phyloP scores from a whole-genome alignment of 106 monocot species.

The Cymbidium sinense region DNA sequence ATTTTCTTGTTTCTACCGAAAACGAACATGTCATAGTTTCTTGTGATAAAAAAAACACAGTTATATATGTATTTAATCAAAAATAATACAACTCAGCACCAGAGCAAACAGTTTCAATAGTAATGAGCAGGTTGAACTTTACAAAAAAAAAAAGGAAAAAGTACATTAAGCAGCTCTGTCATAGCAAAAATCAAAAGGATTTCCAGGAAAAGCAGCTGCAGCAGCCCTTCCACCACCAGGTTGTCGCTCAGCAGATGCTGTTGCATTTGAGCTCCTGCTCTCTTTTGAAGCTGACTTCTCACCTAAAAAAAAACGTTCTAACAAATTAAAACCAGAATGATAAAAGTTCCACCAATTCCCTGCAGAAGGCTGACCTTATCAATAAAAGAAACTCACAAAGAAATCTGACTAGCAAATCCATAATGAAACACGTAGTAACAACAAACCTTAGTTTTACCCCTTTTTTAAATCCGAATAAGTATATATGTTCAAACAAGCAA shows the following conservation, averaged over 20 bases:
- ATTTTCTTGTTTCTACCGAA: not conserved
- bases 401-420: not conserved
- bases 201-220: conserved; percentile 17
- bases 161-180: conserved; percentile 32
- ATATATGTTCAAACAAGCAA: not conserved
- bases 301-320: not conserved
- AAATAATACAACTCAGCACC: not conserved
- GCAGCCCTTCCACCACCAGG: conserved; percentile 1
- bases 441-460: not conserved
- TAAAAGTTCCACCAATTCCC: not conserved
- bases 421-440: not conserved
- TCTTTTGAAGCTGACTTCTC: conserved; percentile 22
- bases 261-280: conserved; percentile 14
- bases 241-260: conserved; percentile 14
- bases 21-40: not conserved
- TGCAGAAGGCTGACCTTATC: not conserved
- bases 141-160: not conserved
- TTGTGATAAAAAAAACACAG: not conserved
- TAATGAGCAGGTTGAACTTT: not conserved
- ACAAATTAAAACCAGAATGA: not conserved
- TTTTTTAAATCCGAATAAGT: not conserved
- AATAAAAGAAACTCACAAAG: not conserved
- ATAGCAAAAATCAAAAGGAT: conserved; percentile 42
- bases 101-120: not conserved
- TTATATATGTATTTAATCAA: not conserved